These are phyloP conservation scores for Pseudocercospora musae DNA, from an alignment of 2,329 filamentous ascomycete species.

Conservation along the genomic window DNA sequence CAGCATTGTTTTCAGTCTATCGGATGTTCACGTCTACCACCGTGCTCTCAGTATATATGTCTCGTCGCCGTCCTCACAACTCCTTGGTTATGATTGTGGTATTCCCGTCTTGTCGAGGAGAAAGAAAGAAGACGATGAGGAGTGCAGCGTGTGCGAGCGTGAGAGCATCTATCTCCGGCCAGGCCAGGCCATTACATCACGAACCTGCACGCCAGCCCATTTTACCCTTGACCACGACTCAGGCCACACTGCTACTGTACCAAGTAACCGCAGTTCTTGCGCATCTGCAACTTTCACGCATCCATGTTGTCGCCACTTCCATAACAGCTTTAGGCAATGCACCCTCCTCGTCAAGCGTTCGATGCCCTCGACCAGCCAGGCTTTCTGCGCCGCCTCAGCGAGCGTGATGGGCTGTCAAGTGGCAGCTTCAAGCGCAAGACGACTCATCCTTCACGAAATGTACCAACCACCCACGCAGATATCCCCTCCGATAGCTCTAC, in stretches of 20 bases:
- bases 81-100: no score
- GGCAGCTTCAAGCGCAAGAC: conserved; percentile 5
- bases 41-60: neutral
- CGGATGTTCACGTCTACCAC: neutral
- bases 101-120: no score
- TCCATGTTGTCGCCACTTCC: neutral
- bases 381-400: neutral
- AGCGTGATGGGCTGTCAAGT: neutral
- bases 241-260: no score
- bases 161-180: no score
- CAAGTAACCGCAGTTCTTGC: no score
- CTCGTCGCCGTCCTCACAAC: no score
- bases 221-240: no score
- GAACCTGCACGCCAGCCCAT: no score
- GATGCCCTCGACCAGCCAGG: neutral
- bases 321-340: conserved; percentile 8
- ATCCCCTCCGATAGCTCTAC: conserved; percentile 10
- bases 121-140: no score
- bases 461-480: conserved; percentile 9
- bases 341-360: conserved; percentile 7
- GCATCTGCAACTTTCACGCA: neutral
- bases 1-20: neutral
- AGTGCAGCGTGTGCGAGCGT: no score
- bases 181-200: no score
- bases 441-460: conserved; percentile 2